Percentiles rank a stretch among this genome's conserved stretches.
These are phyloP conservation scores for Aureobasidium sp. DNA, from an alignment of 2,329 filamentous ascomycete species.

Conservation along the genomic window DNA sequence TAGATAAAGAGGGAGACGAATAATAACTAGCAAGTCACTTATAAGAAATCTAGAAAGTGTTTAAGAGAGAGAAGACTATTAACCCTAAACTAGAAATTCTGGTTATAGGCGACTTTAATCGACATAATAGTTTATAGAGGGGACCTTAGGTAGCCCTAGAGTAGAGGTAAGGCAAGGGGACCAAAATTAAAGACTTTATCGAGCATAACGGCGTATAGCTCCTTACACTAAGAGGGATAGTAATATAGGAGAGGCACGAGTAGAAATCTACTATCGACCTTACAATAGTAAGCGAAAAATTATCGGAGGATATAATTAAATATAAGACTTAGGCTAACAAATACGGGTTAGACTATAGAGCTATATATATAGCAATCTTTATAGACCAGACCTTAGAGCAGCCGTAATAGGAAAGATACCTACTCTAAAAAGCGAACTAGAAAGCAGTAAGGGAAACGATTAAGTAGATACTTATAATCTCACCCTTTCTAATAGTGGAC, in stretches of 20 bases:
- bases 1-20: too few species aligned
- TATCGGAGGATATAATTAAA: neutral
- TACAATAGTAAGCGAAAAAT: neutral
- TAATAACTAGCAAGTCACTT: too few species aligned
- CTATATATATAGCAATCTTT: too few species aligned
- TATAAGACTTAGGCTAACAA: neutral
- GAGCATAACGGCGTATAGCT: neutral
- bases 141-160: too few species aligned
- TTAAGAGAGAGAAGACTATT: neutral
- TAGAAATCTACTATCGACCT: neutral
- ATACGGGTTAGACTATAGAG: too few species aligned
- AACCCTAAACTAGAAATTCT: neutral
- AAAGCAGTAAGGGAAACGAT: neutral
- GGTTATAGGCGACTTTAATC: constrained; percentile 9
- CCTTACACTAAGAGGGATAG: neutral
- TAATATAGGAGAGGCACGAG: neutral
- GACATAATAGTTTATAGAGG: constrained; percentile 17
- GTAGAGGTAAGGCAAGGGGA: too few species aligned
- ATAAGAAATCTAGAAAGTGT: too few species aligned
- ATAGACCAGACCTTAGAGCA: too few species aligned
- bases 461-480: neutral
- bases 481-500: neutral
- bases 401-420: neutral
- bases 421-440: neutral
- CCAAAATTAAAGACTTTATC: too few species aligned